These are phyloP conservation scores for Candida parachauliodes DNA, from an alignment of 805 yeast genomes.

Conservation along the genomic window DNA sequence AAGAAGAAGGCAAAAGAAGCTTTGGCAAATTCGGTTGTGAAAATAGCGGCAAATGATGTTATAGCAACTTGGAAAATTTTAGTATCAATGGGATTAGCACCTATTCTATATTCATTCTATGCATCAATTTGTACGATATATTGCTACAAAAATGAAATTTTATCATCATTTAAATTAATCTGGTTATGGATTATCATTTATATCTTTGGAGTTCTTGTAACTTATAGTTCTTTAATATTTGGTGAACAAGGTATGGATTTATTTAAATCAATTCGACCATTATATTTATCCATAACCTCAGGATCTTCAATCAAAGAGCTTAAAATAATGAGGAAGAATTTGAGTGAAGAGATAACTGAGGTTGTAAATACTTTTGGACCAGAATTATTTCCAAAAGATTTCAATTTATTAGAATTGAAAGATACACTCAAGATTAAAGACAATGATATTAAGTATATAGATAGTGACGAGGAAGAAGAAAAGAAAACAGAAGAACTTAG, in stretches of 20 bases:
- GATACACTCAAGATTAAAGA: slow-evolving; percentile 29
- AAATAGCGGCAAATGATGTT: slow-evolving; percentile 88
- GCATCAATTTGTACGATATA: slow-evolving; percentile 55
- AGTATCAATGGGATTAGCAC: slow-evolving; percentile 85
- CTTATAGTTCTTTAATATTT: slow-evolving; percentile 85
- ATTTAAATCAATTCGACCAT: slow-evolving; percentile 76
- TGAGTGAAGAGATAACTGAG: slow-evolving; percentile 73
- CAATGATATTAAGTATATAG: slow-evolving; percentile 23
- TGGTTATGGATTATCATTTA: slow-evolving; percentile 48
- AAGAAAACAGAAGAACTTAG: slow-evolving; percentile 45
- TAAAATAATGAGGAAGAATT: slow-evolving; percentile 55
- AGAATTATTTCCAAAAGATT: slow-evolving; percentile 74
- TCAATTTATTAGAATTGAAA: slow-evolving; percentile 52
- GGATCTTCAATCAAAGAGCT: slow-evolving; percentile 57
- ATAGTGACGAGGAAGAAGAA: slow-evolving; percentile 51
- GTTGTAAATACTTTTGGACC: slow-evolving; percentile 81
- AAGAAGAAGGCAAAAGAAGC: slow-evolving; percentile 72
- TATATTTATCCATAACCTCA: slow-evolving; percentile 61
- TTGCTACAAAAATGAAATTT: slow-evolving; percentile 19
- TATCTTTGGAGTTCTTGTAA: slow-evolving; percentile 63
- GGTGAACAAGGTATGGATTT: slow-evolving; percentile 95
- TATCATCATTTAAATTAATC: slow-evolving; percentile 25
- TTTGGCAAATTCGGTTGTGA: slow-evolving; percentile 81
- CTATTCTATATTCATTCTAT: slow-evolving; percentile 76
- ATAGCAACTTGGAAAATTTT: slow-evolving; percentile 96